Evolutionary conservation across 257 asterid genomes (phyloP).

Genomic region (Ocimum tenuiflorum): DNA sequence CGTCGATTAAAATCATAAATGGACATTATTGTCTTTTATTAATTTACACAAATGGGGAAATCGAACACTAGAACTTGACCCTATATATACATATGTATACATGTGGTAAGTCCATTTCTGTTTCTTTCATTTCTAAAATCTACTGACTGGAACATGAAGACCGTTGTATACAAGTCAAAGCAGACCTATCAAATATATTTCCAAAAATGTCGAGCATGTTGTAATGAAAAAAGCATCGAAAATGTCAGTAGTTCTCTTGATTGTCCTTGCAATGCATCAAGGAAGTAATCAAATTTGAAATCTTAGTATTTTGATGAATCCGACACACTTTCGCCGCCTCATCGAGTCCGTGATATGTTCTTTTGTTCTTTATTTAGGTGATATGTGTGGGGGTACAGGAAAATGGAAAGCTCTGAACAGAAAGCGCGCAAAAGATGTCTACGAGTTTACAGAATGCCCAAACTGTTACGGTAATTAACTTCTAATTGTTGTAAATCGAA

Average conservation of each 20-base stretch:
- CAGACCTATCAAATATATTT: not conserved
- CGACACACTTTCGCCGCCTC: conserved; percentile 1
- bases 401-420: conserved; percentile 97
- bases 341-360: conserved; percentile 28
- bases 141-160: not conserved
- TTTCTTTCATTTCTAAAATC: not conserved
- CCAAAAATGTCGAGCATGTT: not conserved
- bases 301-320: not conserved
- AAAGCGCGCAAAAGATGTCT: conserved; percentile 94
- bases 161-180: not conserved
- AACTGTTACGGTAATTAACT: conserved; percentile 79
- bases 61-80: too few relatives aligned
- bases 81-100: too few relatives aligned
- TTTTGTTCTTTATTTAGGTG: conserved; percentile 73
- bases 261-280: not conserved
- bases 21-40: too few relatives aligned
- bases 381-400: conserved; percentile 99
- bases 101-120: not conserved
- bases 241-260: not conserved
- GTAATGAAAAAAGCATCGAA: not conserved
- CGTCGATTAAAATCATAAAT: too few relatives aligned
- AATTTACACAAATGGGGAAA: too few relatives aligned
- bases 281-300: not conserved
- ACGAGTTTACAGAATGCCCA: conserved; percentile 94
- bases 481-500: too few relatives aligned